Percentiles rank a stretch among this genome's conserved stretches.
Conservation (phyloP, 2,329 filamentous ascomycete species). For the Sporothrix luriei region DNA sequence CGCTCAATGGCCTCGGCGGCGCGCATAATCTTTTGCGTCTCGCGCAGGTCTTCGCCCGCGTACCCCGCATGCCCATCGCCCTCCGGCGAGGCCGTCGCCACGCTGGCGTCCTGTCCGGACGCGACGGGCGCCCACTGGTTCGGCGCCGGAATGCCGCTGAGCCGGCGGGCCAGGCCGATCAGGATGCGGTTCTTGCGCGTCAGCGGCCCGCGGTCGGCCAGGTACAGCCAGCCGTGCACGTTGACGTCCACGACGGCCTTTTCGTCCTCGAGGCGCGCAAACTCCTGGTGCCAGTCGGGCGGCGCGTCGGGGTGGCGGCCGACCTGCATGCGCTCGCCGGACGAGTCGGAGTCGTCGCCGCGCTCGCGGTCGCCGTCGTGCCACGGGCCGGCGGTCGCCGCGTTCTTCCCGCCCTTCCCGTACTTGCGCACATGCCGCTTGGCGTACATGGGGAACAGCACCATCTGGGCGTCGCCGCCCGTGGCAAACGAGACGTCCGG, state of each 20-base stretch:
- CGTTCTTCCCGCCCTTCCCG: constrained; percentile 27
- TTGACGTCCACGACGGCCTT: constrained; percentile 91
- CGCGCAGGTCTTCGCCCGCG: constrained; percentile 52
- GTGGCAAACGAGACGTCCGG: constrained; percentile 80
- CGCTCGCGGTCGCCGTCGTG: not conserved
- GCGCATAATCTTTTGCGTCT: constrained; percentile 67
- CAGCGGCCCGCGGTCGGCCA: constrained; percentile 80
- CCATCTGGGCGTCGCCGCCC: constrained; percentile 85
- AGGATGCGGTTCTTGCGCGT: constrained; percentile 83
- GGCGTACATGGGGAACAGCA: constrained; percentile 93
- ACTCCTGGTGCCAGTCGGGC: constrained; percentile 72
- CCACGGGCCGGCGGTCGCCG: not conserved
- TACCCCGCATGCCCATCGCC: not conserved
- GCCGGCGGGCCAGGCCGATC: constrained; percentile 79
- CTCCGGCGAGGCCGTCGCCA: constrained; percentile 35
- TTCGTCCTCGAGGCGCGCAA: constrained; percentile 77
- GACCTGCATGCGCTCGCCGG: constrained; percentile 11
- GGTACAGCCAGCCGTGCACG: constrained; percentile 93
- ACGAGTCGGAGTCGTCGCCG: not conserved
- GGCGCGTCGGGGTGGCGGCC: constrained; percentile 18
- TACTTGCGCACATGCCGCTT: constrained; percentile 70
- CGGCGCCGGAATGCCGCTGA: constrained; percentile 82
- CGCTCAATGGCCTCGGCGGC: constrained; percentile 78
- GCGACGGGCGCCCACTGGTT: constrained; percentile 44
- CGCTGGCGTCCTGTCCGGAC: constrained; percentile 40